These are phyloP conservation scores for Scytalidium sp. DNA, from an alignment of 2,329 filamentous ascomycete species.

Conservation along the genomic window DNA sequence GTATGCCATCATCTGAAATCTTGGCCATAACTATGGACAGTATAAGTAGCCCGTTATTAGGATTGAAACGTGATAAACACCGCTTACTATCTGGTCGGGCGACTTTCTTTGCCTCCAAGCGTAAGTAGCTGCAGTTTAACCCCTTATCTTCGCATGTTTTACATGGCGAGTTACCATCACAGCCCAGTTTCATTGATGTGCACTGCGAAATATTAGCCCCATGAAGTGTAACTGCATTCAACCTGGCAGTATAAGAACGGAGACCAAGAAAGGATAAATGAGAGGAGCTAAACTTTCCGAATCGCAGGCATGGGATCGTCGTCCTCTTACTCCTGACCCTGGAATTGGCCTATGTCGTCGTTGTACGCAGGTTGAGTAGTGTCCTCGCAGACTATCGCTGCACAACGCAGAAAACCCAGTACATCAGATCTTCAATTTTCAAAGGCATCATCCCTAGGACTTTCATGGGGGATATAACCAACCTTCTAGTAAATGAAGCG, in stretches of 20 bases:
- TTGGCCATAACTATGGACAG: constrained; percentile 5
- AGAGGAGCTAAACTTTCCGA: constrained; percentile 29
- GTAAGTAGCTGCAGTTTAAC: constrained; percentile 30
- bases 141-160: constrained; percentile 40
- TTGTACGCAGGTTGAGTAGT: constrained; percentile 38
- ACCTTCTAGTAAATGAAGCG: constrained; percentile 42
- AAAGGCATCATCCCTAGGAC: background rate
- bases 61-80: background rate
- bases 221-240: no score
- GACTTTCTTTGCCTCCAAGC: constrained; percentile 12
- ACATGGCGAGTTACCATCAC: constrained; percentile 40
- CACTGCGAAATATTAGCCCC: constrained; percentile 31
- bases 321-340: constrained; percentile 40
- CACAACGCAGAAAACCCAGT: no score
- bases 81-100: background rate
- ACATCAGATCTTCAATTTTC: no score
- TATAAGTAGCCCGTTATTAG: constrained; percentile 7
- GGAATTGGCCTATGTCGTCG: constrained; percentile 40
- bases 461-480: constrained; percentile 14
- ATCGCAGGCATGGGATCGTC: constrained; percentile 43
- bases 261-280: no score
- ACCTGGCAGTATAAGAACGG: no score
- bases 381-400: constrained; percentile 43
- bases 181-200: constrained; percentile 43
- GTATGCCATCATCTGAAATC: constrained; percentile 21